phyloP scores from a whole-genome alignment of 352 stramenopile genomes.

The Pythium phragmitis region DNA sequence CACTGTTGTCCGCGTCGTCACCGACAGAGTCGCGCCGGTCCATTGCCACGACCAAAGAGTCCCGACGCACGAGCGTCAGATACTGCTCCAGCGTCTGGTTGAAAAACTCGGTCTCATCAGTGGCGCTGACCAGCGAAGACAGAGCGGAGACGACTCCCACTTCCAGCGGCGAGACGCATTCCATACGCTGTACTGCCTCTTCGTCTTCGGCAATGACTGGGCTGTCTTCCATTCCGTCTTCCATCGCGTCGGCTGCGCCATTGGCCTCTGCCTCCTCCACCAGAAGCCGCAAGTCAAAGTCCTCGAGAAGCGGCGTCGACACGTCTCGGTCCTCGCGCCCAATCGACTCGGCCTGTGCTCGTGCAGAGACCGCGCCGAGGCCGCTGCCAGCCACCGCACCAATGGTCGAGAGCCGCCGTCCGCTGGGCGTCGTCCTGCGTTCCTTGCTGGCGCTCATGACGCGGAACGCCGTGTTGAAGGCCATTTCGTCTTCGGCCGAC shows the following conservation, averaged over 20 bases:
- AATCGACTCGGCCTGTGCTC: background rate
- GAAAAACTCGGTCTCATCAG: slow-evolving; percentile 29
- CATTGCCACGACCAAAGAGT: slow-evolving; percentile 11
- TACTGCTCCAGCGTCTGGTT: slow-evolving; percentile 27
- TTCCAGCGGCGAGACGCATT: background rate
- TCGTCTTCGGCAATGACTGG: background rate
- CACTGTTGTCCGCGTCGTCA: background rate
- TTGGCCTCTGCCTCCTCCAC: slow-evolving; percentile 2
- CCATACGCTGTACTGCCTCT: background rate
- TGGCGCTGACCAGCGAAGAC: slow-evolving; percentile 11
- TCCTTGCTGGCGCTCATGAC: slow-evolving; percentile 34
- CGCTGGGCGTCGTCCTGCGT: slow-evolving; percentile 4
- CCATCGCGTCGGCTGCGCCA: background rate
- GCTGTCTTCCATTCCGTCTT: background rate
- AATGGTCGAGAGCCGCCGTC: slow-evolving; percentile 17
- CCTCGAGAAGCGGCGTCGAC: background rate
- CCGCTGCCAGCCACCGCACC: slow-evolving; percentile 2
- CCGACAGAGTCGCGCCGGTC: background rate
- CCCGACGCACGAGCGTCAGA: slow-evolving; percentile 23
- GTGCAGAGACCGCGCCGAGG: background rate
- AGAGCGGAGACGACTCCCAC: background rate
- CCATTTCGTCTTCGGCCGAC: slow-evolving; percentile 31
- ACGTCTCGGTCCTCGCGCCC: background rate
- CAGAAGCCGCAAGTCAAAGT: background rate
- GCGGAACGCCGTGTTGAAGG: slow-evolving; percentile 36